Conservation (phyloP, 495 filamentous ascomycete genomes). For the Penicillium odoratum region DNA sequence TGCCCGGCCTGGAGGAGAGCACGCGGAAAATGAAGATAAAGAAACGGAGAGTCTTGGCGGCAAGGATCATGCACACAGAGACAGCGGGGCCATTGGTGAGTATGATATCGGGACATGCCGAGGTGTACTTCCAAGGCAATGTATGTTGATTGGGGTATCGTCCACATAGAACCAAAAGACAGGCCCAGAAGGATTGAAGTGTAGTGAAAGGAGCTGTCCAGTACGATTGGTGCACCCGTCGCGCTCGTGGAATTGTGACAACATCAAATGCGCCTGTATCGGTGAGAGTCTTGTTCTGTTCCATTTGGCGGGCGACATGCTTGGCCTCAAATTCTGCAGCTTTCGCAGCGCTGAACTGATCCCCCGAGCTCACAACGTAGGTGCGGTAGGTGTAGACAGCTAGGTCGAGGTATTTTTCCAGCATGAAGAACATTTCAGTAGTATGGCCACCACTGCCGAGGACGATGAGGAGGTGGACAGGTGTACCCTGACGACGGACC, state of each 20-base stretch:
- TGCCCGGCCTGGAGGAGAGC: conserved; percentile 7
- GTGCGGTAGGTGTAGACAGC: conserved; percentile 66
- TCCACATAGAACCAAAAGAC: conserved; percentile 45
- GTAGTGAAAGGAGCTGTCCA: conserved; percentile 63
- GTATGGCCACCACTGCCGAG: conserved; percentile 95
- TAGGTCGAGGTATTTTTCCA: conserved; percentile 49
- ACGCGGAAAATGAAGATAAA: conserved; percentile 27
- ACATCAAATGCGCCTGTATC: conserved; percentile 38
- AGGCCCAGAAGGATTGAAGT: conserved; percentile 55
- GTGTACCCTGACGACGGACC: conserved; percentile 31
- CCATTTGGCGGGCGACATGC: conserved; percentile 16
- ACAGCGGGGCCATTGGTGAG: conserved; percentile 89
- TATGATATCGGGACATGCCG: conserved; percentile 65
- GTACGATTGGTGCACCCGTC: conserved; percentile 75
- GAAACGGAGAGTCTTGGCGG: conserved; percentile 66
- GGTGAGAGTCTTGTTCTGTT: conserved; percentile 4
- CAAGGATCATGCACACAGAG: conserved; percentile 73
- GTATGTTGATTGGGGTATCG: conserved; percentile 30
- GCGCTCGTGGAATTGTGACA: conserved; percentile 66
- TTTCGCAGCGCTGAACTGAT: conserved; percentile 68
- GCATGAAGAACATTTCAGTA: conserved; percentile 84
- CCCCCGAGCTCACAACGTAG: conserved; percentile 77
- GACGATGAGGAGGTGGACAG: conserved; percentile 74
- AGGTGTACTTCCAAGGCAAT: conserved; percentile 21
- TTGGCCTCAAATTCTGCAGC: conserved; percentile 63